A percentile compares a stretch with the other conserved stretches of the same genome.
Evolutionary conservation across 2,329 filamentous ascomycete species (phyloP).

Genomic region (Leptographium wingfieldii): DNA sequence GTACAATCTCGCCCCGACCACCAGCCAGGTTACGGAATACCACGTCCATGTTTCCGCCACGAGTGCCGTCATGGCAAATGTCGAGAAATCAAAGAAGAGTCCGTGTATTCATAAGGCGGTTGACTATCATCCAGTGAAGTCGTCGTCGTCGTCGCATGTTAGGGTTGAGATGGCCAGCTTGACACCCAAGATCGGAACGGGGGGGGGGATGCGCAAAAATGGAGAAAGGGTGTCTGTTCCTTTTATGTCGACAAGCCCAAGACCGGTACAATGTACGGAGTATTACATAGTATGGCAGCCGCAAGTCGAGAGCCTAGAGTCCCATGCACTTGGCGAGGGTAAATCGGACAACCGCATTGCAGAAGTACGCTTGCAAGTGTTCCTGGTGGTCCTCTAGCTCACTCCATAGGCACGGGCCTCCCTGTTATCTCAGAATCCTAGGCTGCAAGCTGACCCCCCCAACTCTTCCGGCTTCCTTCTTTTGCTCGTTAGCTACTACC

Average conservation of each 20-base stretch:
- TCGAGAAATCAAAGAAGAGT: background rate
- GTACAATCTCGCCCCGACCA: conserved; percentile 1
- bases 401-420: background rate
- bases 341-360: background rate
- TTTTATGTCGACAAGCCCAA: background rate
- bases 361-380: background rate
- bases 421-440: background rate
- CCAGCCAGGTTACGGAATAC: conserved; percentile 3
- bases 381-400: background rate
- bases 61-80: background rate
- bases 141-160: background rate
- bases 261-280: background rate
- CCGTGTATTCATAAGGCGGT: background rate
- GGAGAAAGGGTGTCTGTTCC: background rate
- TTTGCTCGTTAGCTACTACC: background rate
- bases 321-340: background rate
- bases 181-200: background rate
- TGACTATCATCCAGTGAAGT: background rate
- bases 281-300: no score
- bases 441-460: background rate
- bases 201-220: background rate
- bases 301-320: background rate
- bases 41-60: conserved; percentile 3
- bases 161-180: background rate
- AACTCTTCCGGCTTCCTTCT: background rate